These are phyloP conservation scores for Artemisia tridentata DNA, from an alignment of 129 eudicot genomes.

Conservation along the genomic window DNA sequence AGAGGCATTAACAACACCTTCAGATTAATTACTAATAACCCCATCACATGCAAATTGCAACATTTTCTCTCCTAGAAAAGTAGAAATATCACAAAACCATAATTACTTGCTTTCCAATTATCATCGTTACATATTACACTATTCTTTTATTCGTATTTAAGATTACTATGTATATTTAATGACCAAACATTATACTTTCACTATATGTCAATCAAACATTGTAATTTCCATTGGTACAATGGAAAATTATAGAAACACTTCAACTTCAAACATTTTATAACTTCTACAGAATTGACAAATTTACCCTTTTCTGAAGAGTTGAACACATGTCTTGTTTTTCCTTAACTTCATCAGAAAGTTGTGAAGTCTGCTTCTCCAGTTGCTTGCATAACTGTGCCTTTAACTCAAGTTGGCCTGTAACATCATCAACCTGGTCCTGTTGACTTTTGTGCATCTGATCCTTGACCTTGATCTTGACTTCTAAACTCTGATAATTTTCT, in stretches of 20 bases:
- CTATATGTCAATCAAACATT: no score
- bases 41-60: no score
- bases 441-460: constrained; percentile 41
- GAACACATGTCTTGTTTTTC: constrained; percentile 23
- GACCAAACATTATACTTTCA: no score
- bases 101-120: no score
- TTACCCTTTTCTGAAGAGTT: constrained; percentile 34
- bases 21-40: no score
- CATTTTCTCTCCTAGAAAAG: no score
- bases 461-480: constrained; percentile 36
- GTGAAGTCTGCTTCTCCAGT: constrained; percentile 38
- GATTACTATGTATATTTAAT: no score
- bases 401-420: constrained; percentile 32
- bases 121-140: no score
- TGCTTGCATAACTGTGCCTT: constrained; percentile 36
- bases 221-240: no score
- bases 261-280: not conserved
- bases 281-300: constrained; percentile 7
- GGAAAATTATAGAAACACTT: no score
- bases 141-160: no score
- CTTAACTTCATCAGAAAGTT: constrained; percentile 37
- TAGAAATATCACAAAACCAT: no score
- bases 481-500: constrained; percentile 36
- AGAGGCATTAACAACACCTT: not conserved
- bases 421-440: constrained; percentile 49